phyloP scores from a whole-genome alignment of 805 yeast species.

The Tetrapisispora pingtungensis region DNA sequence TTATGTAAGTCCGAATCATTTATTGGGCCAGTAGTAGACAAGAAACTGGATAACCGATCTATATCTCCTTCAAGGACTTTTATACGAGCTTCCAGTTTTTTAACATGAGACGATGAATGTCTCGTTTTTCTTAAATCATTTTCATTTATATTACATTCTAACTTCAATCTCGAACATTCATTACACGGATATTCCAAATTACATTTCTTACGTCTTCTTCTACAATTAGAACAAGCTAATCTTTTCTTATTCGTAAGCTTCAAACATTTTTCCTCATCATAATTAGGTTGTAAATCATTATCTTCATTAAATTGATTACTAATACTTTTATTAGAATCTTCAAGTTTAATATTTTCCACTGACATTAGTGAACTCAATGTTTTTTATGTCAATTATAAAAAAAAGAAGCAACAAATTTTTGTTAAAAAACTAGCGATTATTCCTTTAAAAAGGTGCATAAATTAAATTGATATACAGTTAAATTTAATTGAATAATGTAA shows the following conservation, averaged over 20 bases:
- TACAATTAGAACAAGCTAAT: conserved; percentile 28
- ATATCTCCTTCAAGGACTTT: conserved; percentile 23
- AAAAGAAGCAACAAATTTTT: too few species aligned
- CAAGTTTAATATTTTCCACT: too few species aligned
- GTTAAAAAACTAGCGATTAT: too few species aligned
- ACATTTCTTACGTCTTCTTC: conserved; percentile 37
- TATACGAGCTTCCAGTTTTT: conserved; percentile 31
- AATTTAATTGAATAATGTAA: too few species aligned
- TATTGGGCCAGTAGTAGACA: conserved; percentile 13
- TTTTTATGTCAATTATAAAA: too few species aligned
- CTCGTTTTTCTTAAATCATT: conserved; percentile 43
- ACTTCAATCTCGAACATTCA: conserved; percentile 34
- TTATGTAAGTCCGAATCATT: background rate
- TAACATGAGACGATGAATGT: conserved; percentile 42
- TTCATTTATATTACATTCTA: conserved; percentile 38
- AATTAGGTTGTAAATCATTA: background rate
- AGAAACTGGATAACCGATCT: conserved; percentile 13
- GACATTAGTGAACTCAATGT: too few species aligned
- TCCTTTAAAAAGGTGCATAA: too few species aligned
- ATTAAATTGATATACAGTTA: too few species aligned
- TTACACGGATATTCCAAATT: conserved; percentile 40
- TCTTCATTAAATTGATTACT: too few species aligned
- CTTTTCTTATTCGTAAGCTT: conserved; percentile 12
- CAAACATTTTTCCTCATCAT: background rate
- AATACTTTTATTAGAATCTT: too few species aligned